Base-by-base conservation (phyloP, 2,329 filamentous ascomycete species). In the Lizonia empirigonia region DNA sequence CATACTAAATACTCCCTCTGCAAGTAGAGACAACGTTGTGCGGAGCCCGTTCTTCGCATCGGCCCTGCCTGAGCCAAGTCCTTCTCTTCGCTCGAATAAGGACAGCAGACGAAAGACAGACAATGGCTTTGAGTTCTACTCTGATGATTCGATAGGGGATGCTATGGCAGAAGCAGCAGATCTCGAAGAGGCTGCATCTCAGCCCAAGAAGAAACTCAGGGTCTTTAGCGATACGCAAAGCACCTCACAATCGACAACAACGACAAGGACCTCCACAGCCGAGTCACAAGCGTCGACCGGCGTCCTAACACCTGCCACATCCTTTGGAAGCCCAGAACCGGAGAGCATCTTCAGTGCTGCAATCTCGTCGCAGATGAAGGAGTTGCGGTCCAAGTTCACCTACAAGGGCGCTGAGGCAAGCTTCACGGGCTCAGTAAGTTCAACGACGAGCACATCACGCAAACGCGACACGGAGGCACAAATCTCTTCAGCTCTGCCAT, bases 81-180 rank as follows among this genome's bases (percentile, higher is more conserved):
- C 77, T 16, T 76, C 75, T 5, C 44, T 73, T 37, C 71, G 75
- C 19, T 68, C 65, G 32, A 58, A 59, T 24, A 73, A 73, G 9
- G 63, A 57, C 15, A 61, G 38, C 24, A 67, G 58, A 32, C 67
- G 67, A 39, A 70, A 56, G 24, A 66, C 69, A 15, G 63, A 64
- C 12, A 66, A 72, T 1, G 73, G 77, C 12, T 76, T 80, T 50
- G 73, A 78, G 18, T 60, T 80, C 1, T 79, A 71, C 64, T 79
- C 78, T 3, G 78, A 80, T 54, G 78, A 79, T 44, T 79, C 77
- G 5, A 63, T 77, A 6, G 73, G 75, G 18, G 75, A 78, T 18
- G 77, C 73, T 7, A 70, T 77, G 58, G 71, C 70, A 10, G 62
- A 68, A 39, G 55, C 70, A 2, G 68, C 65, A 32, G 72, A 74